Percentiles rank a stretch among this genome's conserved stretches.
Conservation (phyloP, 2,329 filamentous ascomycete species). For the Sordariomycetes sp. region DNA sequence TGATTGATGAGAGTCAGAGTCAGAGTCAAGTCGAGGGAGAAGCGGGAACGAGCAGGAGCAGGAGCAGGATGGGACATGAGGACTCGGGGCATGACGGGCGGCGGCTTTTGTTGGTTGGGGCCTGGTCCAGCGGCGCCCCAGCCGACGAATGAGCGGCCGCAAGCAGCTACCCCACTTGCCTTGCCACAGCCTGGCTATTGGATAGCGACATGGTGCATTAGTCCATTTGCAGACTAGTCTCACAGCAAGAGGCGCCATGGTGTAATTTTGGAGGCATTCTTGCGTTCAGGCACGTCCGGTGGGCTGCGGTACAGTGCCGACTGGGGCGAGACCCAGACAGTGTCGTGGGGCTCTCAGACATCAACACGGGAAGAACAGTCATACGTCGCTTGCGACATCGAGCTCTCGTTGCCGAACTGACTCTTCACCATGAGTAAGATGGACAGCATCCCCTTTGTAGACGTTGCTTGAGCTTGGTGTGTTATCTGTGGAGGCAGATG, state of each 20-base stretch:
- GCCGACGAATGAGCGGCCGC: slow-evolving; percentile 1
- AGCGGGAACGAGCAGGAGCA: not conserved
- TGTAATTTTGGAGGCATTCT: slow-evolving; percentile 4
- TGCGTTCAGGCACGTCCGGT: slow-evolving; percentile 4
- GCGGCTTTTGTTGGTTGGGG: slow-evolving; percentile 6
- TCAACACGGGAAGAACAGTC: not conserved
- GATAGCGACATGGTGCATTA: slow-evolving; percentile 1
- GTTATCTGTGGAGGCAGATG: not conserved
- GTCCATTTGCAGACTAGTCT: slow-evolving; percentile 3
- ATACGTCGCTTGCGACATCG: not conserved
- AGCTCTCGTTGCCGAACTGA: too few relatives aligned
- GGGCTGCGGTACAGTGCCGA: slow-evolving; percentile 2
- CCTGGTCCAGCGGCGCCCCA: not conserved
- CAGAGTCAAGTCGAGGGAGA: not conserved
- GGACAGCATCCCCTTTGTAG: not conserved
- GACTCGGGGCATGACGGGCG: slow-evolving; percentile 4
- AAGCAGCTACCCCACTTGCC: not conserved
- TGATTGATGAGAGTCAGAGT: not conserved
- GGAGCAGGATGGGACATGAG: slow-evolving; percentile 4
- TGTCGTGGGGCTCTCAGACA: not conserved
- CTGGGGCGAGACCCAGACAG: not conserved
- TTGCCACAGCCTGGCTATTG: slow-evolving; percentile 7
- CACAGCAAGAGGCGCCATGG: slow-evolving; percentile 2
- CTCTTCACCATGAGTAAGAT: too few relatives aligned
- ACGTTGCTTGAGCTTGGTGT: not conserved